These are phyloP conservation scores for Hamamelis virginiana DNA, from an alignment of 164 flowering plant genomes.

Conservation along the genomic window DNA sequence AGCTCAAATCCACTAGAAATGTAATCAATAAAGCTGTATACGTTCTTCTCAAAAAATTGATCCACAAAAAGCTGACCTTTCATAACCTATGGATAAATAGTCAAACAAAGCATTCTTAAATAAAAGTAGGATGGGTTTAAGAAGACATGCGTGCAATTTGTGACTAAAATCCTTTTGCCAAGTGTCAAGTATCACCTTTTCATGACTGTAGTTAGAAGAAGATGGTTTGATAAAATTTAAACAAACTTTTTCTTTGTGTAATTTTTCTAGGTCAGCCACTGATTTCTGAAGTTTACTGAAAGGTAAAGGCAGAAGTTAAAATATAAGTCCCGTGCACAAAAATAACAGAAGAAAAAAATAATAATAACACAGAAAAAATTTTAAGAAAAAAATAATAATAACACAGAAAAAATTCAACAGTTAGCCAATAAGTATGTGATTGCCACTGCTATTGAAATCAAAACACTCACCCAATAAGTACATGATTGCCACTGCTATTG, in stretches of 20 bases:
- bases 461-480: constrained; percentile 69
- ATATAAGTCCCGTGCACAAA: neutral
- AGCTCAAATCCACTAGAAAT: constrained; percentile 91
- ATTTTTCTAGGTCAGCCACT: constrained; percentile 56
- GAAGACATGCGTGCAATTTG: neutral
- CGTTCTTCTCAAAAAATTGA: constrained; percentile 52
- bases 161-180: neutral
- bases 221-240: constrained; percentile 50
- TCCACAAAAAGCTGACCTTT: constrained; percentile 84
- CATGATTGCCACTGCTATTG: constrained; percentile 75
- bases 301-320: neutral
- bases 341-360: neutral
- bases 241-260: constrained; percentile 52
- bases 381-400: neutral
- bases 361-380: neutral
- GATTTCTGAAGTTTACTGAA: constrained; percentile 76
- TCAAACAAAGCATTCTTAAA: neutral
- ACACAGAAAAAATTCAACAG: too few species aligned
- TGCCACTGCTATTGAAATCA: too few species aligned
- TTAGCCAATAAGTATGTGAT: too few species aligned
- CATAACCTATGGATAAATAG: constrained; percentile 38
- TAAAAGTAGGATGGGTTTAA: neutral
- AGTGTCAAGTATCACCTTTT: constrained; percentile 46
- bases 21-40: constrained; percentile 81
- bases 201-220: constrained; percentile 31